Conservation (phyloP, 352 stramenopile genomes). For the Phytophthora pini region DNA sequence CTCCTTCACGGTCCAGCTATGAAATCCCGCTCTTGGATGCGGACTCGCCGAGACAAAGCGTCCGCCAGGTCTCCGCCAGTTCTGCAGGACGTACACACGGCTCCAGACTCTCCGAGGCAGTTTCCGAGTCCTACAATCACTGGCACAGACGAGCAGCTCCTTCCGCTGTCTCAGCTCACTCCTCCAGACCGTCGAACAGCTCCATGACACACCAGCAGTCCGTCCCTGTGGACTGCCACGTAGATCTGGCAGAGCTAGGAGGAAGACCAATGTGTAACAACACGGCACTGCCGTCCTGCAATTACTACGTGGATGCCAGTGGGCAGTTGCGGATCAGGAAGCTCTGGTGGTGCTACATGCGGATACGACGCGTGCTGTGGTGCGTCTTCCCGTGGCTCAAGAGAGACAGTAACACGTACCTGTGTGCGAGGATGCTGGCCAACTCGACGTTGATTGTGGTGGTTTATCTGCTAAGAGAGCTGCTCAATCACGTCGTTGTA, state of each 20-base stretch:
- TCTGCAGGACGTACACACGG: slow-evolving; percentile 27
- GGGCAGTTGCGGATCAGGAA: slow-evolving; percentile 58
- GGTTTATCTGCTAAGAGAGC: slow-evolving; percentile 56
- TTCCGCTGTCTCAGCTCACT: slow-evolving; percentile 26
- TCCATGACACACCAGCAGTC: slow-evolving; percentile 17
- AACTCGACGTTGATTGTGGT: slow-evolving; percentile 76
- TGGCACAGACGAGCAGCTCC: slow-evolving; percentile 17
- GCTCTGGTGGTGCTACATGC: slow-evolving; percentile 67
- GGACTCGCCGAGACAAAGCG: neutral
- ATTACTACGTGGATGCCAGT: slow-evolving; percentile 68
- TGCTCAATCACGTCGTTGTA: slow-evolving; percentile 58
- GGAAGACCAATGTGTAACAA: slow-evolving; percentile 6
- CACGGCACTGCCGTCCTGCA: slow-evolving; percentile 42
- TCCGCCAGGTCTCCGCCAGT: slow-evolving; percentile 14
- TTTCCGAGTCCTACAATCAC: neutral
- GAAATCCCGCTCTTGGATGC: slow-evolving; percentile 15
- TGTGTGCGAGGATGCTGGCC: slow-evolving; percentile 75
- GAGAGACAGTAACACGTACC: slow-evolving; percentile 80
- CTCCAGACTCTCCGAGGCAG: slow-evolving; percentile 26
- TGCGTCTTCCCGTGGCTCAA: slow-evolving; percentile 68
- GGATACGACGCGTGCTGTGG: slow-evolving; percentile 48
- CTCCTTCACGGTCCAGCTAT: slow-evolving; percentile 9
- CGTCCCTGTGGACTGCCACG: slow-evolving; percentile 4
- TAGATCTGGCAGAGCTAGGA: slow-evolving; percentile 8
- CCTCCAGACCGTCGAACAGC: slow-evolving; percentile 8